Evolutionary conservation across 208 protist species (phyloP), one percentile per base, ranked within the genome.

Genomic region (Acanthamoeba castellanii): DNA sequence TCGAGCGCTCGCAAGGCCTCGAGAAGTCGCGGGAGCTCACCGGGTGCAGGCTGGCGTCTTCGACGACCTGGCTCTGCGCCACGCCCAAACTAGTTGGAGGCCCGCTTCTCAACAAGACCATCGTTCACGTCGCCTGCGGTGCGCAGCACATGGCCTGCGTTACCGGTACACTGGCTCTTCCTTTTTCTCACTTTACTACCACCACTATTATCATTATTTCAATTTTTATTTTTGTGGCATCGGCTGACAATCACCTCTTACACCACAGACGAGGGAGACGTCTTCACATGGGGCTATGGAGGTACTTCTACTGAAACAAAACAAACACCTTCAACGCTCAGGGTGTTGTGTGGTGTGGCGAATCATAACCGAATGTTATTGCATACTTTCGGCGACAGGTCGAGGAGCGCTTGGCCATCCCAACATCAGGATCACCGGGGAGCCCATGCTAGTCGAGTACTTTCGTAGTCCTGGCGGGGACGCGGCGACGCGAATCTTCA

Each of bases 281-380:
- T 84, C 4, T 84, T 52, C 74, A 84, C 74, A 4, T 84, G 74
- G 74, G 74, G 74, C 34, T 84, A 84, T 30, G 74, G 74, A 84
- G 74, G 74, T 84, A 30, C 5, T 72, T 20, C 52, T 59, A 22
- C 52, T 22, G n/a, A 13, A 70, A 70, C n/a, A n/a, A 34, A 30
- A 3, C 9, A 76, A 0, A 2, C 14, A 61, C 1, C 55, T 25
- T 61, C 55, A 22, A 61, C 20, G 3, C 11, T 7, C 55, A 57
- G 52, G 7, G 52, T 16, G 52, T 16, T 57, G 52, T 20, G 52
- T 16, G 11, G 52, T 20, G 52, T 22, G 55, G 11, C 16, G 55
- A 3, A 1, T 0, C 6, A 3, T 70, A 22, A 70, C 11, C n/a
- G 20, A 70, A 70, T 5, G 11, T 42, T 42, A 3, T 42, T 42